Conservation (phyloP, 2,329 filamentous ascomycete genomes). For the Epicoccum nigrum region DNA sequence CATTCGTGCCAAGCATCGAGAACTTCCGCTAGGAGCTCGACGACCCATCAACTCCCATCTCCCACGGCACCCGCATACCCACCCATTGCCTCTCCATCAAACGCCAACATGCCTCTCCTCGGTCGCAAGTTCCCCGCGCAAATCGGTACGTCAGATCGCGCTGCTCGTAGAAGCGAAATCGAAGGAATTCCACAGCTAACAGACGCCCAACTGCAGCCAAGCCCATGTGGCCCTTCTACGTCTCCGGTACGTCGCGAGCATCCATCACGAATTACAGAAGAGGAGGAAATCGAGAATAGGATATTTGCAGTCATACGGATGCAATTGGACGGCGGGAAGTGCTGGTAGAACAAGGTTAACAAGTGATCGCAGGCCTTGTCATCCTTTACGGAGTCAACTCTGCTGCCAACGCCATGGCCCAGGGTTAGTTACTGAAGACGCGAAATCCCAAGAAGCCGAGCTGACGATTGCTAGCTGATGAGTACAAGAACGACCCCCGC, state of each 20-base stretch:
- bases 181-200: slow-evolving; percentile 35
- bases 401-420: slow-evolving; percentile 75
- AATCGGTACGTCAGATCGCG: slow-evolving; percentile 51
- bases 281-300: not conserved
- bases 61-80: slow-evolving; percentile 38
- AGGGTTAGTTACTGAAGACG: slow-evolving; percentile 70
- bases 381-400: slow-evolving; percentile 93
- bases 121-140: slow-evolving; percentile 60
- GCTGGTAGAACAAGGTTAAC: slow-evolving; percentile 24
- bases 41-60: slow-evolving; percentile 32
- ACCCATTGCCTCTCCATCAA: slow-evolving; percentile 39
- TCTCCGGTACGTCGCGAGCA: slow-evolving; percentile 74
- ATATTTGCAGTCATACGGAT: not conserved
- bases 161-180: not conserved
- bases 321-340: not conserved
- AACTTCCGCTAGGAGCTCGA: slow-evolving; percentile 15
- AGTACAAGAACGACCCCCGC: slow-evolving; percentile 96
- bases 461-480: slow-evolving; percentile 68
- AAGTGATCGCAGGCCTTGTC: slow-evolving; percentile 67
- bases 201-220: slow-evolving; percentile 65
- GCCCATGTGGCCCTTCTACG: slow-evolving; percentile 93
- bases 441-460: not conserved
- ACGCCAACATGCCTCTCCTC: slow-evolving; percentile 53
- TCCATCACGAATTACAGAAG: not conserved
- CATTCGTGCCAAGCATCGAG: slow-evolving; percentile 36